These are phyloP conservation scores for Penicillium sp. DNA, from an alignment of 2,329 filamentous ascomycete genomes.

Conservation along the genomic window DNA sequence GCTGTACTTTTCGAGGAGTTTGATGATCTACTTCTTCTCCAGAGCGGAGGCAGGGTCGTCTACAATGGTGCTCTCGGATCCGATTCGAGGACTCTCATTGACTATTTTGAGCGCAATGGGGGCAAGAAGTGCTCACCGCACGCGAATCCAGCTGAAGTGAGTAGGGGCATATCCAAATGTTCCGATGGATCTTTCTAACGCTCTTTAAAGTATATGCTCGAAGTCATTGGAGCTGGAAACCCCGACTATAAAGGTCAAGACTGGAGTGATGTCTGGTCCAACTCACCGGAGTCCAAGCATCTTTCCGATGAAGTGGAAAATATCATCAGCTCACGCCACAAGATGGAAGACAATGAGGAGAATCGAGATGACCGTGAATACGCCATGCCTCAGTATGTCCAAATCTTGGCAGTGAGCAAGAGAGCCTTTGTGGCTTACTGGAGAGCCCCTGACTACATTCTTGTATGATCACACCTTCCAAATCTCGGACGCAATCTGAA, in stretches of 20 bases:
- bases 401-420: conserved; percentile 55
- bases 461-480: conserved; percentile 25
- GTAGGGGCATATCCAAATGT: neutral
- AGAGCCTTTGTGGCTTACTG: conserved; percentile 63
- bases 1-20: conserved; percentile 85
- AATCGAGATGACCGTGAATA: conserved; percentile 58
- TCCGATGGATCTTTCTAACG: neutral
- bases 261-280: conserved; percentile 61
- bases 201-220: conserved; percentile 72
- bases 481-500: no score
- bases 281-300: conserved; percentile 50
- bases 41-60: conserved; percentile 74
- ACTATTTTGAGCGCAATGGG: conserved; percentile 65
- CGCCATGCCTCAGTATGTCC: conserved; percentile 57
- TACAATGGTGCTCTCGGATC: conserved; percentile 83
- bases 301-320: conserved; percentile 53
- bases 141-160: conserved; percentile 67
- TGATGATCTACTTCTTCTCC: conserved; percentile 73
- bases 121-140: conserved; percentile 57
- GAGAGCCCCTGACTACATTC: conserved; percentile 61
- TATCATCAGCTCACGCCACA: conserved; percentile 50
- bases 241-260: conserved; percentile 60
- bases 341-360: conserved; percentile 37
- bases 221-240: conserved; percentile 63
- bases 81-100: conserved; percentile 68